Evolutionary conservation across 2,329 filamentous ascomycete genomes (phyloP).

Genomic region (Neurospora crassa): DNA sequence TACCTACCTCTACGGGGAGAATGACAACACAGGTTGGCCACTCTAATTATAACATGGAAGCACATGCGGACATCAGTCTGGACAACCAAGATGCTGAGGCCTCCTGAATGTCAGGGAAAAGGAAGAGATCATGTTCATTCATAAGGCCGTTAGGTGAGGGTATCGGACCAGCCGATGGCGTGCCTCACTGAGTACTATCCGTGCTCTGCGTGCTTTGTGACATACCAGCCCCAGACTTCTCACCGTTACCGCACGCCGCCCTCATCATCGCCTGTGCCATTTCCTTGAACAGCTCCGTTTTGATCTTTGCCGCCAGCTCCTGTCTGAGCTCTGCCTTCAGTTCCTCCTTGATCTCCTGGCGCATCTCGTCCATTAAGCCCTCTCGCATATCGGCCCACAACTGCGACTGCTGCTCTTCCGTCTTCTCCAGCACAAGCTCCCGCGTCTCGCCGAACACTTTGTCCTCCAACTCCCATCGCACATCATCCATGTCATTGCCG

Average conservation of each 20-base stretch:
- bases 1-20: background rate
- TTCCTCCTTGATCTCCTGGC: background rate
- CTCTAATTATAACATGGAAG: background rate
- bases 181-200: background rate
- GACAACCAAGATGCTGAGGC: background rate
- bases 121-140: background rate
- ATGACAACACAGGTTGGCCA: background rate
- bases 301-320: slow-evolving; percentile 4
- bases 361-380: slow-evolving; percentile 3
- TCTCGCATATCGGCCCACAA: background rate
- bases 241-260: background rate
- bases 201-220: background rate
- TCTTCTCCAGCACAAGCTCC: slow-evolving; percentile 1
- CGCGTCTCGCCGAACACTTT: slow-evolving; percentile 1
- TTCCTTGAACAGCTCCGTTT: slow-evolving; percentile 3
- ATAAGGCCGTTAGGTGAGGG: background rate
- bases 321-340: background rate
- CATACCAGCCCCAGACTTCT: background rate
- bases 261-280: slow-evolving; percentile 8
- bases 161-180: background rate
- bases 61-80: background rate
- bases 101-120: too few relatives aligned
- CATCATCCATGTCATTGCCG: slow-evolving; percentile 2
- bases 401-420: slow-evolving; percentile 1
- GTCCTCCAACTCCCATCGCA: slow-evolving; percentile 2